Conservation (phyloP, 2,329 filamentous ascomycete genomes). For the Didymella arachidicola region DNA sequence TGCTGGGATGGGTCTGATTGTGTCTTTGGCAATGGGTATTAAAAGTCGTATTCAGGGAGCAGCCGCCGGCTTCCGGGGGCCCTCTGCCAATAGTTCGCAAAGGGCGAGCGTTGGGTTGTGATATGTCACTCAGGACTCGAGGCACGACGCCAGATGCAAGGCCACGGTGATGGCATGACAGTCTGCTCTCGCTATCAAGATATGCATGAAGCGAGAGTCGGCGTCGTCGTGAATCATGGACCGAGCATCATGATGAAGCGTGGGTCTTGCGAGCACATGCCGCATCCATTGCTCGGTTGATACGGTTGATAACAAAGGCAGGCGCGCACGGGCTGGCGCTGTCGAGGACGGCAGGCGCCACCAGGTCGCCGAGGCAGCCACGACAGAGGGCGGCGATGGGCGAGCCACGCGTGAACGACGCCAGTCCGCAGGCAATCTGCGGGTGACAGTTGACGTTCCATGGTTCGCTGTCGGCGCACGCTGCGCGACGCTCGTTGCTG, state of each 20-base stretch:
- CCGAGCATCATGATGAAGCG: neutral
- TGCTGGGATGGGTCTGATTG: conserved; percentile 7
- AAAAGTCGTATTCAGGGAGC: conserved; percentile 13
- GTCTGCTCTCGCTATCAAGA: neutral
- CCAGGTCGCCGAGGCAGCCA: conserved; percentile 15
- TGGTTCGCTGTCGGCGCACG: conserved; percentile 20
- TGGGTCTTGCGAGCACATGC: conserved; percentile 19
- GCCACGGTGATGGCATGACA: conserved; percentile 4
- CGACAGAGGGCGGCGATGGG: neutral
- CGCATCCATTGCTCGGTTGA: conserved; percentile 10
- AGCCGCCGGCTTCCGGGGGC: conserved; percentile 1
- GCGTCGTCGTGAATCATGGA: too few species aligned
- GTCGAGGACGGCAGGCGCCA: conserved; percentile 12
- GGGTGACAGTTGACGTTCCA: conserved; percentile 20
- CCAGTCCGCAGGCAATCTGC: neutral
- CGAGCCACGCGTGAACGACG: conserved; percentile 2
- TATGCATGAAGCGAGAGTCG: conserved; percentile 7
- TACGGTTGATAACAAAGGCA: conserved; percentile 11
- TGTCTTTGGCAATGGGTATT: conserved; percentile 14
- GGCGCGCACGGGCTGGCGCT: conserved; percentile 14
- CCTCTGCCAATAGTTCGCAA: conserved; percentile 11
- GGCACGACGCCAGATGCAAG: conserved; percentile 11
- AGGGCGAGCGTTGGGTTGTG: neutral
- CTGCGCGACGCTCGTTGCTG: conserved; percentile 3
- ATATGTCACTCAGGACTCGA: conserved; percentile 13